Conservation (phyloP, 331 rosid species). For the Spiraea crenata region DNA sequence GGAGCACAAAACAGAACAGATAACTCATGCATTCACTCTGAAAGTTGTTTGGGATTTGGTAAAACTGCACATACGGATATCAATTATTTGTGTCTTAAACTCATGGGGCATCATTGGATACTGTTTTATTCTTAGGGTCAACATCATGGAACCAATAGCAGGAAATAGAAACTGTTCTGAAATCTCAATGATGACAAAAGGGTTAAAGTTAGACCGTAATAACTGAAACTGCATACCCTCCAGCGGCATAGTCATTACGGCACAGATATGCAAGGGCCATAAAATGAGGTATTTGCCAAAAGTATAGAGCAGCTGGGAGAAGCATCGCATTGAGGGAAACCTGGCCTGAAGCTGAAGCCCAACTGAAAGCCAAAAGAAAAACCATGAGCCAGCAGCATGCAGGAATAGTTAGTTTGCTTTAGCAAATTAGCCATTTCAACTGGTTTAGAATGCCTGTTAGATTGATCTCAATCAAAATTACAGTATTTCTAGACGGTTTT, state of each 20-base stretch:
- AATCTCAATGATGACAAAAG: neutral
- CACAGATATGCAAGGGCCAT: slow-evolving; percentile 98
- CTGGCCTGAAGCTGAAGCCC: slow-evolving; percentile 89
- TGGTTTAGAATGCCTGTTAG: neutral
- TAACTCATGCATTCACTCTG: neutral
- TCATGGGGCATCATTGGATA: neutral
- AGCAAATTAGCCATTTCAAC: neutral
- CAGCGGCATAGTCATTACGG: slow-evolving; percentile 86
- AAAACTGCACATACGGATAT: neutral
- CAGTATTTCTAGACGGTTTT: neutral
- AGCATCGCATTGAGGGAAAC: slow-evolving; percentile 72
- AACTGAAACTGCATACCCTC: slow-evolving; percentile 62
- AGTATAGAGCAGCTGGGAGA: slow-evolving; percentile 95
- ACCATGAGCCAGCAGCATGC: neutral
- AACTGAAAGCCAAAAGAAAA: slow-evolving; percentile 34
- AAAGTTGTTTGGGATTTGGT: neutral
- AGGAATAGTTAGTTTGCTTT: neutral
- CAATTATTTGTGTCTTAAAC: neutral
- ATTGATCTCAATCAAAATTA: neutral
- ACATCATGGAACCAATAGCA: slow-evolving; percentile 9
- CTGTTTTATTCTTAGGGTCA: neutral
- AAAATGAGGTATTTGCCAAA: slow-evolving; percentile 98
- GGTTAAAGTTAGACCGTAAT: neutral
- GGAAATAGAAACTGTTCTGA: neutral
- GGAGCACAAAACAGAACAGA: neutral